A percentile compares a stretch with the other conserved stretches of the same genome.
Evolutionary conservation across 75 land plant genomes (phyloP).

Genomic region (Pinus albicaulis): DNA sequence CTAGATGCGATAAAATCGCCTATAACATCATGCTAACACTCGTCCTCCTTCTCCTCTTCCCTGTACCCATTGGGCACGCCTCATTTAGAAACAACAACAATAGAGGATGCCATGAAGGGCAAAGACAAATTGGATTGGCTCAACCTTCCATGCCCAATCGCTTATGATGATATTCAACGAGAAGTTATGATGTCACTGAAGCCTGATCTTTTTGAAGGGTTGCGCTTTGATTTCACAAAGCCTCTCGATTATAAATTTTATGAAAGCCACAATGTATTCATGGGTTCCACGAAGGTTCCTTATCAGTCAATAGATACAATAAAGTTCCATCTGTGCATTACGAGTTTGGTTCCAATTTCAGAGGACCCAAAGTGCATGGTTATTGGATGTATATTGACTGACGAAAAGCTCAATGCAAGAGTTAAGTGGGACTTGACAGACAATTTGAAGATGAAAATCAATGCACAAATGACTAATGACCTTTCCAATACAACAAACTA

Average conservation of each 20-base stretch:
- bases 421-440: conserved; percentile 80
- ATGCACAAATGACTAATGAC: conserved; percentile 57
- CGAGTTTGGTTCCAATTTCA: conserved; percentile 94
- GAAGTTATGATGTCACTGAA: conserved; percentile 77
- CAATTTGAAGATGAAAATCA: conserved; percentile 72
- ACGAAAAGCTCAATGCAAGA: conserved; percentile 85
- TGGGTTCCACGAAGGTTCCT: conserved; percentile 88
- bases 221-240: conserved; percentile 94
- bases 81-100: no score
- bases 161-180: conserved; percentile 93
- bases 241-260: conserved; percentile 79
- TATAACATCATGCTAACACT: no score
- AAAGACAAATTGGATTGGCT: conserved; percentile 52
- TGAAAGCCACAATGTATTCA: conserved; percentile 87
- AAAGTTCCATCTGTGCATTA: conserved; percentile 90
- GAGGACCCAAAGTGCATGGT: conserved; percentile 84
- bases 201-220: conserved; percentile 92
- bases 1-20: no score
- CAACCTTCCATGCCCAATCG: conserved; percentile 88
- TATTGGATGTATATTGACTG: conserved; percentile 81
- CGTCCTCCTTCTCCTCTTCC: no score
- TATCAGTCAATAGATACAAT: conserved; percentile 76
- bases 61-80: no score
- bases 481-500: no score
- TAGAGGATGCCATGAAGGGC: no score